phyloP scores from a whole-genome alignment of 2,329 filamentous ascomycete species.

The Epichloe gansuensis region DNA sequence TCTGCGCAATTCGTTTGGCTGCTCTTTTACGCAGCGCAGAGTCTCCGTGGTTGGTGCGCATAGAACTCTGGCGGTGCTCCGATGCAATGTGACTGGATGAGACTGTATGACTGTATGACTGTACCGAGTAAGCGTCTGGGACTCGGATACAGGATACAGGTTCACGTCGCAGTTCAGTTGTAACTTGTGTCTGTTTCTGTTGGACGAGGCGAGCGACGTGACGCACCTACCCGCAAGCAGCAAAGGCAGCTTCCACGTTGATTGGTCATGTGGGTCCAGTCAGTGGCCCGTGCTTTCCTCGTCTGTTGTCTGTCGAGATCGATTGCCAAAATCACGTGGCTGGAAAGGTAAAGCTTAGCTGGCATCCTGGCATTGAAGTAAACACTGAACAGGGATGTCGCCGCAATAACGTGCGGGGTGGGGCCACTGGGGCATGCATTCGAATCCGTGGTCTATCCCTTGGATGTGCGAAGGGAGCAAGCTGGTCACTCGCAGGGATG shows the following conservation, averaged over 20 bases:
- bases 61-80: neutral
- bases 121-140: neutral
- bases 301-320: neutral
- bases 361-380: too few species aligned
- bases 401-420: too few species aligned
- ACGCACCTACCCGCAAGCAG: conserved; percentile 6
- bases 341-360: neutral
- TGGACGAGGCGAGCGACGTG: conserved; percentile 1
- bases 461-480: too few species aligned
- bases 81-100: neutral
- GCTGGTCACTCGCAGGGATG: too few species aligned
- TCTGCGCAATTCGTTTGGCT: neutral
- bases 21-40: neutral
- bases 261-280: neutral
- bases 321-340: neutral
- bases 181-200: neutral
- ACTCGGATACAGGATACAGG: neutral
- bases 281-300: neutral
- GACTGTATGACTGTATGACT: too few species aligned
- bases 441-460: too few species aligned
- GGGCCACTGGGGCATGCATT: too few species aligned
- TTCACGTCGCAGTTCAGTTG: neutral
- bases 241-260: neutral
- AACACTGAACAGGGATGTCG: too few species aligned
- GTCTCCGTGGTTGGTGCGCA: neutral